A percentile compares a stretch with the other conserved stretches of the same genome.
These are phyloP conservation scores for Wickerhamomyces queroliae DNA, from an alignment of 805 yeast genomes.

Conservation along the genomic window DNA sequence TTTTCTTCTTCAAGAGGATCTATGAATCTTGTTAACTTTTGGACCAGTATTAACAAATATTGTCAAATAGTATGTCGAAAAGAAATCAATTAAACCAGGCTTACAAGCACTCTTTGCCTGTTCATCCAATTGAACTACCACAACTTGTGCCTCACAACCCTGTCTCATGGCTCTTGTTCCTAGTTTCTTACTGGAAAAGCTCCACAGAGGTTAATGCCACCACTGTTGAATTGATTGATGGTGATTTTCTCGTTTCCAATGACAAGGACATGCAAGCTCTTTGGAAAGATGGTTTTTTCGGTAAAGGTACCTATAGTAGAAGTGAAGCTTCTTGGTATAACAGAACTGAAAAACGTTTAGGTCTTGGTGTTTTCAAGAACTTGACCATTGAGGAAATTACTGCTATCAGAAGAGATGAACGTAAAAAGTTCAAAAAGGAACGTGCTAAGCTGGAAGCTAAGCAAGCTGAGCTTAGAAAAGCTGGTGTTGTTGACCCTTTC, in stretches of 20 bases:
- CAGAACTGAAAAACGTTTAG: conserved; percentile 56
- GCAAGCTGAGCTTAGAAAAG: conserved; percentile 34
- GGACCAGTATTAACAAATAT: background rate
- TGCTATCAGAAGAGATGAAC: conserved; percentile 58
- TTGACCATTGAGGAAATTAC: conserved; percentile 74
- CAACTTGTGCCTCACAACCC: conserved; percentile 60
- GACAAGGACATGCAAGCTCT: conserved; percentile 44
- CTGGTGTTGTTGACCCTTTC: conserved; percentile 30
- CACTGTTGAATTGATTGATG: conserved; percentile 29
- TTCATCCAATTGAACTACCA: conserved; percentile 44
- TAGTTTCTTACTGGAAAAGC: conserved; percentile 26
- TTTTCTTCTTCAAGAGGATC: background rate
- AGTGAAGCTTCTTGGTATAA: conserved; percentile 88
- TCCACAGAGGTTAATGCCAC: conserved; percentile 13
- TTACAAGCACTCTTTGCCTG: conserved; percentile 54
- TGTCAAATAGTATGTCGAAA: conserved; percentile 26
- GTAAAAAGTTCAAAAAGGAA: conserved; percentile 65
- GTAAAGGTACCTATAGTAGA: conserved; percentile 84
- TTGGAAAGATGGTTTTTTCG: conserved; percentile 89
- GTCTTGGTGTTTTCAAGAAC: conserved; percentile 30
- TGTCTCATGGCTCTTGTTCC: conserved; percentile 50
- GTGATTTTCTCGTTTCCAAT: conserved; percentile 30
- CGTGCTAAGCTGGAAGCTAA: conserved; percentile 55
- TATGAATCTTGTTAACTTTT: background rate
- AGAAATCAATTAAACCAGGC: conserved; percentile 22